These are phyloP conservation scores for Hura crepitans DNA, from an alignment of 441 rosid species.

Conservation along the genomic window DNA sequence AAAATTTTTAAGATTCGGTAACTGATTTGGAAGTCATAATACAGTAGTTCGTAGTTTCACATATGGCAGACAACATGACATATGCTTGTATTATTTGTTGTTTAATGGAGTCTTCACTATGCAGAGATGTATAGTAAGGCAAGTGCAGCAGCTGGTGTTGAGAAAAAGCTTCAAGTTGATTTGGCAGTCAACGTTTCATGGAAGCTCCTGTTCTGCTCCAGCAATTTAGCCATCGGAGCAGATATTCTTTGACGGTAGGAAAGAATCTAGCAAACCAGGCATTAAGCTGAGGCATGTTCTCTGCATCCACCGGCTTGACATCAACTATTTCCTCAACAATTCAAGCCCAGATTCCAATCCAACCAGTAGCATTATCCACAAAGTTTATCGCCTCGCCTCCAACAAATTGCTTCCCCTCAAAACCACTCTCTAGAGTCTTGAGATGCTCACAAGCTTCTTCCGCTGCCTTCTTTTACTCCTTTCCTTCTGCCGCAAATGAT, in stretches of 20 bases:
- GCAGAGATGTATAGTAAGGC: no score
- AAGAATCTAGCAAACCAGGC: conserved; percentile 24
- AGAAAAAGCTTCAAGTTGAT: conserved; percentile 19
- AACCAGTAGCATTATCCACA: conserved; percentile 28
- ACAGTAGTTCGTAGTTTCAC: background rate
- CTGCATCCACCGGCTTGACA: conserved; percentile 27
- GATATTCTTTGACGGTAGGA: conserved; percentile 25
- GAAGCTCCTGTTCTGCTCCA: conserved; percentile 23
- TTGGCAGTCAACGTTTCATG: conserved; percentile 17
- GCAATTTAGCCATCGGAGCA: conserved; percentile 24
- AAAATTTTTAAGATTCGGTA: background rate
- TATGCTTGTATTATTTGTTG: background rate
- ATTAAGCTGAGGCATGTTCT: conserved; percentile 26
- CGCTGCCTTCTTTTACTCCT: conserved; percentile 26
- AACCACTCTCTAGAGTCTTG: conserved; percentile 25
- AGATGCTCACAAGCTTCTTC: conserved; percentile 28
- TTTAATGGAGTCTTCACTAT: no score
- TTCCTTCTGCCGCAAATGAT: conserved; percentile 4
- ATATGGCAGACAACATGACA: background rate
- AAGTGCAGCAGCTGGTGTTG: background rate
- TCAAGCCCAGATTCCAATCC: conserved; percentile 28
- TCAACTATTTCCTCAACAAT: conserved; percentile 24
- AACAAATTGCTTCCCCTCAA: conserved; percentile 26
- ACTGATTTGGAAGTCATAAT: background rate
- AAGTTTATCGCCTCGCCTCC: conserved; percentile 31